Evolutionary conservation across 2,329 filamentous ascomycete genomes (phyloP), one percentile per base, ranked within the genome.

Genomic region (Myriosclerotinia duriaeana): DNA sequence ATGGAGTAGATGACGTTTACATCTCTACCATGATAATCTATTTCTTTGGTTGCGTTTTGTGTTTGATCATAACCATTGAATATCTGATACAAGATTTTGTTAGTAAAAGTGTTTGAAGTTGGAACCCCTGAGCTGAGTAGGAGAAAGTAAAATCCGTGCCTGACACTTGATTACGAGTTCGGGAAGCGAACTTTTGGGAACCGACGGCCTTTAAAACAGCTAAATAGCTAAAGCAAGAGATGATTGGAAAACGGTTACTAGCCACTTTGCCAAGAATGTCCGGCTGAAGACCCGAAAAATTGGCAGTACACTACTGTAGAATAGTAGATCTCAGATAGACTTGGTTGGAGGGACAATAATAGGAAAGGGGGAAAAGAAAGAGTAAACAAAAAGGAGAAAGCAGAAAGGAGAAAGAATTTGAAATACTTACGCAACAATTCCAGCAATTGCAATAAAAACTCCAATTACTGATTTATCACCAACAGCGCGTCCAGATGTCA

Each of bases 381-480:
- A 44, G 38, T n/a, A n/a, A 48, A 52, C 26, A 50, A 30, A 17
- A 40, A 15, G 61, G 20, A 38, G 9, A 60, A 48, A 11, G 15
- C 17, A 34, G 30, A 34, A 34, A 34, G 5, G 30, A 34, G 30
- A 34, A 34, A 34, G 30, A 34, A 3, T 34, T 34, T 2, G 30
- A 34, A 34, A 34, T n/a, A 80, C 83, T 77, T 78, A 87, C 83
- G 79, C 77, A 60, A 87, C 79, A 61, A 87, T 87, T 53, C 85
- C 85, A 36, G 79, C 81, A 60, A 88, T 78, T 7, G 85, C 85
- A 68, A 86, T 74, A 7, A 85, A 75, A 44, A 87, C 82, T 34
- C 85, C 85, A 53, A 84, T 69, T 30, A 86, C 75, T 6, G 83
- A 83, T 74, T 81, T 84, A 72, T 87, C 84, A 17, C 81, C 81